phyloP scores from a whole-genome alignment of 306 rosid genomes.

The Vigna radiata region DNA sequence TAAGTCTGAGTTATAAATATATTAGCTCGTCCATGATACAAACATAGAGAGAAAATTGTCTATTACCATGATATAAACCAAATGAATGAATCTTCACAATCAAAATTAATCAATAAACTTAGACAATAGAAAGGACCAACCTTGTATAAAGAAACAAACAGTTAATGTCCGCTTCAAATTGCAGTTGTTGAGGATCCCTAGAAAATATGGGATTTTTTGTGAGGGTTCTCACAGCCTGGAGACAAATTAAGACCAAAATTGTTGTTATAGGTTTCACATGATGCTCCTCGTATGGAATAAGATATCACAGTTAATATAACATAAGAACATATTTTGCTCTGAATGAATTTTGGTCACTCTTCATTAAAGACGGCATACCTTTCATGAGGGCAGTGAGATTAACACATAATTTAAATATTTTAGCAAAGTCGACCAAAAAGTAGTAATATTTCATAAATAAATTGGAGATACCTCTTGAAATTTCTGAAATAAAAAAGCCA shows the following conservation, averaged over 20 bases:
- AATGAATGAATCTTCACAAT: background rate
- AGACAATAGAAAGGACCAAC: constrained; percentile 46
- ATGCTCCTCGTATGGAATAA: constrained; percentile 4
- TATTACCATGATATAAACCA: constrained; percentile 3
- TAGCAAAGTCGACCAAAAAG: background rate
- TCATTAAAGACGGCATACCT: constrained; percentile 1
- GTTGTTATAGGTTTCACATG: constrained; percentile 17
- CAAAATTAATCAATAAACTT: constrained; percentile 7
- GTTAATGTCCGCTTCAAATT: constrained; percentile 78
- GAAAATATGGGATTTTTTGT: constrained; percentile 73
- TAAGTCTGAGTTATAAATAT: constrained; percentile 1
- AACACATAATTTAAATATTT: constrained; percentile 8
- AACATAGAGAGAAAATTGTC: background rate
- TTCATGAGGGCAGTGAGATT: background rate
- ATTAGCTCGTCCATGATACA: background rate
- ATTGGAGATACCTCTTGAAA: constrained; percentile 75
- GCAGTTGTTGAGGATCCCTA: constrained; percentile 73
- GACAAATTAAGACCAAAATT: constrained; percentile 29
- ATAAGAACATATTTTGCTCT: background rate
- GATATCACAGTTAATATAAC: background rate
- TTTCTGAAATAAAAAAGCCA: constrained; percentile 83
- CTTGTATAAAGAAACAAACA: constrained; percentile 87
- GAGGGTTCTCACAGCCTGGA: constrained; percentile 72
- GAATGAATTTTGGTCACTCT: constrained; percentile 1
- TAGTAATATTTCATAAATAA: constrained; percentile 3